Percentiles rank a stretch among this genome's conserved stretches.
These are phyloP conservation scores for Maudiozyma turicensis DNA, from an alignment of 805 yeast species.

Conservation along the genomic window DNA sequence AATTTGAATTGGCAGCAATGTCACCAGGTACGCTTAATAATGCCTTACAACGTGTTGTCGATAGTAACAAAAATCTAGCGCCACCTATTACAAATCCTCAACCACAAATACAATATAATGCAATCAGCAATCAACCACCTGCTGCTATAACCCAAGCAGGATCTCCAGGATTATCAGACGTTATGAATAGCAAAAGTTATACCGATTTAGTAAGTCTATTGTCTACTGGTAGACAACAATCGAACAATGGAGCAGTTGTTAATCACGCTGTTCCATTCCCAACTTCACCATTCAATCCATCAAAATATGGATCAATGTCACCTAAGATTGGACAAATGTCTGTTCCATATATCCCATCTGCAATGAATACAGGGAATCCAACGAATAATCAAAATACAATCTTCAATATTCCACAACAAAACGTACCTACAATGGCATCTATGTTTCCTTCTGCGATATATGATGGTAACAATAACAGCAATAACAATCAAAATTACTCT, in stretches of 20 bases:
- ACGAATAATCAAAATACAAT: background rate
- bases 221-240: background rate
- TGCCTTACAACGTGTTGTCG: background rate
- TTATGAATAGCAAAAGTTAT: conserved; percentile 11
- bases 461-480: background rate
- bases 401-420: background rate
- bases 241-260: background rate
- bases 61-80: background rate
- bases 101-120: background rate
- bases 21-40: background rate
- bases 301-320: background rate
- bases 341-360: conserved; percentile 1
- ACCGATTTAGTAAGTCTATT: conserved; percentile 9
- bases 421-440: background rate
- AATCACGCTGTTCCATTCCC: background rate
- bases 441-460: conserved; percentile 1
- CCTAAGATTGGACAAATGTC: background rate
- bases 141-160: background rate
- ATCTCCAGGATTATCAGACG: background rate
- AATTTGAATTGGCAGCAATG: background rate
- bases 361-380: background rate
- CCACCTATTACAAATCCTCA: background rate
- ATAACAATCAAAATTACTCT: background rate
- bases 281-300: background rate
- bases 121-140: background rate